Percentiles rank a stretch among this genome's conserved stretches.
Conservation (phyloP, 495 filamentous ascomycete genomes). For the Patellaria atrata region DNA sequence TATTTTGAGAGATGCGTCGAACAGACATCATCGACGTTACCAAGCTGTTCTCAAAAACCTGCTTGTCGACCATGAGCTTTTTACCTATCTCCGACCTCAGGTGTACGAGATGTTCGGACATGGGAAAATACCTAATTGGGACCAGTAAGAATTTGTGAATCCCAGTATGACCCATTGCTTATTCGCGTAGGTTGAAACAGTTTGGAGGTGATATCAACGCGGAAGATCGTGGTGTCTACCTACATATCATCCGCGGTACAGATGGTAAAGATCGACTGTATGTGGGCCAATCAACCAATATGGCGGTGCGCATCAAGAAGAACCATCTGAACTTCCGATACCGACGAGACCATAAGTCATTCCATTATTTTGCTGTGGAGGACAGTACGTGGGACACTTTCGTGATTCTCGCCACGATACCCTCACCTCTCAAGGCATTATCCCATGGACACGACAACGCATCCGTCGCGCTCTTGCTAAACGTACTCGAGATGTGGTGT, state of each 20-base stretch:
- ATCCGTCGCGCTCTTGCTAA: constrained; percentile 13
- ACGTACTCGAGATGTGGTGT: constrained; percentile 18
- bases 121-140: no score
- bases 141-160: no score
- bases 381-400: constrained; percentile 11
- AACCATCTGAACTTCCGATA: constrained; percentile 17
- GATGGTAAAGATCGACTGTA: constrained; percentile 10
- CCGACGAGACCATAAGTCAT: constrained; percentile 16
- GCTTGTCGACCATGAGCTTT: no score
- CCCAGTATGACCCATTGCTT: no score
- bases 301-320: constrained; percentile 5
- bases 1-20: no score
- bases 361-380: constrained; percentile 18
- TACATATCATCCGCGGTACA: constrained; percentile 7
- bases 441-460: constrained; percentile 4
- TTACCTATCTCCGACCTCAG: no score
- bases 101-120: no score
- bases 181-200: constrained; percentile 7
- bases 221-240: constrained; percentile 8
- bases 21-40: no score
- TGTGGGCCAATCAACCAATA: constrained; percentile 12
- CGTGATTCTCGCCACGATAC: constrained; percentile 8
- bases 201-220: constrained; percentile 9
- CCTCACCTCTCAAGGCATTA: neutral
- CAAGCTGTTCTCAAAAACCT: no score